phyloP scores from a whole-genome alignment of 208 protist genomes.

The Phytomonas sp. region DNA sequence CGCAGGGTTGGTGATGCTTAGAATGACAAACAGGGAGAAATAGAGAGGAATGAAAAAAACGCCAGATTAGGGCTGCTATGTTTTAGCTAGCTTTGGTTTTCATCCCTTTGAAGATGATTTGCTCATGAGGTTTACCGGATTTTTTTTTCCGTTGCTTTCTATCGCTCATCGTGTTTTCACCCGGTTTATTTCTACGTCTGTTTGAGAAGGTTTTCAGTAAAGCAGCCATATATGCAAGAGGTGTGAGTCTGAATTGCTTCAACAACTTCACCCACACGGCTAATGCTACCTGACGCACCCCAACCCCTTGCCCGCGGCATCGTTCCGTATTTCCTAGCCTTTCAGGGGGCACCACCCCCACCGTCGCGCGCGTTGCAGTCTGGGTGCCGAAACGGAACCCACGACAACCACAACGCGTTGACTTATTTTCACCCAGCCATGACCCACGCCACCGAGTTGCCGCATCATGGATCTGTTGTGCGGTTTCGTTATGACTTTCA shows the following conservation, averaged over 20 bases:
- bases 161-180: not conserved
- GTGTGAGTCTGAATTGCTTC: not conserved
- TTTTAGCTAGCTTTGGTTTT: too few relatives aligned
- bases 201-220: not conserved
- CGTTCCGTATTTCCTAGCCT: not conserved
- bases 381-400: not conserved
- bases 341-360: not conserved
- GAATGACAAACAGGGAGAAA: not conserved
- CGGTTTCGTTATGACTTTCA: not conserved
- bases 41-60: not conserved
- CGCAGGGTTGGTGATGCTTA: constrained; percentile 65
- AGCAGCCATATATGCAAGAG: not conserved
- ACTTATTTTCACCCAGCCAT: not conserved
- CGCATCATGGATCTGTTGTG: not conserved
- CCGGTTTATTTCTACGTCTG: not conserved
- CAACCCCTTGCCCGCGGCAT: not conserved
- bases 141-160: not conserved
- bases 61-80: too few relatives aligned
- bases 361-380: too few relatives aligned
- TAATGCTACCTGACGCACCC: not conserved
- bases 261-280: not conserved
- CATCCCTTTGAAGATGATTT: too few relatives aligned
- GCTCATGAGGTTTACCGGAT: not conserved
- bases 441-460: not conserved
- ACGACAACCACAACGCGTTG: not conserved